A percentile compares a stretch with the other conserved stretches of the same genome.
phyloP scores from a whole-genome alignment of 2,329 filamentous ascomycete species.

The Trichoderma sp. region DNA sequence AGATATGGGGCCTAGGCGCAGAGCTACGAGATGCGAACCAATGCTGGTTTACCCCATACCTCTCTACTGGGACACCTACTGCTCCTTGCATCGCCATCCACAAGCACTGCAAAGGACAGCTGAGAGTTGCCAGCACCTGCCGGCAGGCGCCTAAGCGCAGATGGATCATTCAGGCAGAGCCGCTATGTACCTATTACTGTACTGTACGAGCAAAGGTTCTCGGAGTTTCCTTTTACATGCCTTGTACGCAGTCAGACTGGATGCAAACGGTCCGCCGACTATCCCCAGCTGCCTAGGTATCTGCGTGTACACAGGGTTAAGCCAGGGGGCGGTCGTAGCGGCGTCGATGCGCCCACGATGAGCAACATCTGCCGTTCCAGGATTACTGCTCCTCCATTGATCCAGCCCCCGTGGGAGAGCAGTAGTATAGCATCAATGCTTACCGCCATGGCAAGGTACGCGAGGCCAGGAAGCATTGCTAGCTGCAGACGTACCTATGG shows the following conservation, averaged over 20 bases:
- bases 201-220: not conserved
- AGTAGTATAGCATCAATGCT: not conserved
- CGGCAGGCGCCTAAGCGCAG: slow-evolving; percentile 2
- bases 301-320: not conserved
- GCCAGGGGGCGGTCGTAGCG: slow-evolving; percentile 25
- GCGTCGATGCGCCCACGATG: slow-evolving; percentile 31
- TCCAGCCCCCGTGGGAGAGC: not conserved
- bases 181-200: not conserved
- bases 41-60: not conserved
- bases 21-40: not conserved
- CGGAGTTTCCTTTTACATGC: not conserved
- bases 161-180: not conserved
- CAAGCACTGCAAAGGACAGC: not conserved
- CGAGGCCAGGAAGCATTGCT: not conserved
- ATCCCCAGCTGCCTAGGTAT: not conserved
- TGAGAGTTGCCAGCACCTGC: not conserved
- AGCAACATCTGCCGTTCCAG: slow-evolving; percentile 33
- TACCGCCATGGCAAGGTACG: slow-evolving; percentile 9
- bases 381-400: slow-evolving; percentile 34
- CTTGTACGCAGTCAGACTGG: not conserved
- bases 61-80: not conserved
- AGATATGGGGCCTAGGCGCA: too few species aligned
- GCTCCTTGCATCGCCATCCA: not conserved
- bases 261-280: not conserved
- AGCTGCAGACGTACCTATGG: not conserved